phyloP scores from a whole-genome alignment of 2,329 filamentous ascomycete genomes.

The Ophiostoma perfectum region DNA sequence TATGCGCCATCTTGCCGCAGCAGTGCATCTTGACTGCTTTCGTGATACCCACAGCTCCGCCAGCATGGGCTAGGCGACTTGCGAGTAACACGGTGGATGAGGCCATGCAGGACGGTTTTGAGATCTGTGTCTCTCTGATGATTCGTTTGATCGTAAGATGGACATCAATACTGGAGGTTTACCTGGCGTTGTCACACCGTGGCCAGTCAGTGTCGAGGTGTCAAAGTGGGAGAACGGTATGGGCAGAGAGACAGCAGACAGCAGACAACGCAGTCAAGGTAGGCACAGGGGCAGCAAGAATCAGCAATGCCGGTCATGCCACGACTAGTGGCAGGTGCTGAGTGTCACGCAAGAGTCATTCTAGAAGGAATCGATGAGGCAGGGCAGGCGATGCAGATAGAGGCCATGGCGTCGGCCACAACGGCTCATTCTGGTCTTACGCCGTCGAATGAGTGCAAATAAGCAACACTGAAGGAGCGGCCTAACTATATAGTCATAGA shows the following conservation, averaged over 20 bases:
- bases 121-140: background rate
- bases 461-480: background rate
- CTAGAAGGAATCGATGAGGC: no score
- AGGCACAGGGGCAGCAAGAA: no score
- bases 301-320: no score
- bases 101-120: background rate
- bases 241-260: background rate
- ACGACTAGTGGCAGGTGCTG: no score
- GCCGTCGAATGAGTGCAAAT: no score
- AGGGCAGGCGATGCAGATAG: no score
- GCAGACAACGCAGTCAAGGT: background rate
- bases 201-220: background rate
- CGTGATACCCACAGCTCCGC: background rate
- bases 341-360: no score
- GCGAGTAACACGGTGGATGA: background rate
- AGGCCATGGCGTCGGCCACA: no score
- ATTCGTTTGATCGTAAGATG: no score
- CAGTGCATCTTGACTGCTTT: background rate
- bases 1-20: background rate
- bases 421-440: no score
- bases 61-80: slow-evolving; percentile 1
- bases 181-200: background rate
- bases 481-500: background rate
- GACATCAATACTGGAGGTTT: background rate
- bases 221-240: no score